Evolutionary conservation across 257 asterid species (phyloP).

Genomic region (Przewalskia tangutica): DNA sequence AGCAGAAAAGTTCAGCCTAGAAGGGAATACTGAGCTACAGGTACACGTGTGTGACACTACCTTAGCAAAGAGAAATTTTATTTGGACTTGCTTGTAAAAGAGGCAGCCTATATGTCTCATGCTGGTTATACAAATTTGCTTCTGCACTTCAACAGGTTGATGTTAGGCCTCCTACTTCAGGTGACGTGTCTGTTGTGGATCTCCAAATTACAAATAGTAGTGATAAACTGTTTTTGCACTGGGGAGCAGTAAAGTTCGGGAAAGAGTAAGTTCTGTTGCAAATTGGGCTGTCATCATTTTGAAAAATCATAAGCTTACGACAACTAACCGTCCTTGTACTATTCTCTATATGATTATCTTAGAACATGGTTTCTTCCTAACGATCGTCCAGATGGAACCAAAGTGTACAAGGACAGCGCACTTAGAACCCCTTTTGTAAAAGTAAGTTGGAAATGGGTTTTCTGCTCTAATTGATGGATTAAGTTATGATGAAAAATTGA

Average conservation of each 20-base stretch:
- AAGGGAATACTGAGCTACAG: slow-evolving; percentile 69
- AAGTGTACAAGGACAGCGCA: slow-evolving; percentile 63
- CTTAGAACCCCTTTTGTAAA: slow-evolving; percentile 81
- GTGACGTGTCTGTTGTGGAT: slow-evolving; percentile 40
- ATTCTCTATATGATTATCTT: slow-evolving; percentile 5
- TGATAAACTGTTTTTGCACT: slow-evolving; percentile 60
- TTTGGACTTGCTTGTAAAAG: not conserved
- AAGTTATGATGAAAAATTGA: slow-evolving; percentile 1
- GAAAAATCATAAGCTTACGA: not conserved
- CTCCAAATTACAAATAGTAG: slow-evolving; percentile 42
- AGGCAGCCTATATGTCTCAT: not conserved
- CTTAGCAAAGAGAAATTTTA: not conserved
- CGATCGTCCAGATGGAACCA: slow-evolving; percentile 68
- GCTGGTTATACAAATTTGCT: not conserved
- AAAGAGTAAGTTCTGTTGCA: slow-evolving; percentile 40
- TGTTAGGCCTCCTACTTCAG: slow-evolving; percentile 50
- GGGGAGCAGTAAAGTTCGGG: slow-evolving; percentile 66
- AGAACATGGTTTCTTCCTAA: slow-evolving; percentile 85
- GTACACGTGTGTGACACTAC: slow-evolving; percentile 24
- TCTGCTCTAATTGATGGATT: not conserved
- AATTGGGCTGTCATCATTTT: slow-evolving; percentile 5
- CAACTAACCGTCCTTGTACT: not conserved
- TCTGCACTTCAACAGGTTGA: slow-evolving; percentile 57
- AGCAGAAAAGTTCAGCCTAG: slow-evolving; percentile 68
- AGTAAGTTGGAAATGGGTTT: slow-evolving; percentile 34